Evolutionary conservation across 1,139 yeast species (phyloP), one percentile per base, ranked within the genome.

Genomic region (Yamadazyma songkhlaensis): DNA sequence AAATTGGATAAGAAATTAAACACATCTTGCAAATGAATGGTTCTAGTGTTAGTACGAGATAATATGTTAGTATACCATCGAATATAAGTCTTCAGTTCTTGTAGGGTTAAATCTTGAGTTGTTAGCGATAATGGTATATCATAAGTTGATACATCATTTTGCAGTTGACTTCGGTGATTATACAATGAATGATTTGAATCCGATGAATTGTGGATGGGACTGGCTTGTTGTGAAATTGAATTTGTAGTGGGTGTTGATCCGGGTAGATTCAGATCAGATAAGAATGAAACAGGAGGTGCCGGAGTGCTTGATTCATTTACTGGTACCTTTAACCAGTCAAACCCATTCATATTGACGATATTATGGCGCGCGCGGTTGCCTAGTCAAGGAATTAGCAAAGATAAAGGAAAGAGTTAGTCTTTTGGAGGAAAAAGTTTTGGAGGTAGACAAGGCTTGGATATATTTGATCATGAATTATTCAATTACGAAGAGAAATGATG

Each of bases 1-100:
- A 84, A 84, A 55, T 84, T 84, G 43, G 66, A 57, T 41, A 84
- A 59, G 48, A 84, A 84, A 33, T 58, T 67, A 59, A 79, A 83
- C 6, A 84, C 84, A 50, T 84, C 92, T 2, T 60, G 62, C 49
- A 84, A 60, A 9, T 77, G 63, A 13, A 84, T 76, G 25, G 84
- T 63, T 45, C 81, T 68, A 29, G 75, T 64, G 45, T 74, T 75
- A 10, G 74, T 68, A 35, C 86, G 69, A 10, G 81, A 72, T 32
- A 80, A 68, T 11, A 84, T 79, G 50, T 81, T 83, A 49, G 81
- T 79, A 53, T 84, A 84, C 94, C 94, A 84, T 49, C 92, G 62
- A 55, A 83, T 67, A 56, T 84, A 84, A 0, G 92, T 83, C 49
- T 79, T 79, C 3, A 80, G 74, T 50, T 84, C 94, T 43, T 78